Evolutionary conservation across 2,329 filamentous ascomycete species (phyloP).

Genomic region (Aspergillus japonicus): DNA sequence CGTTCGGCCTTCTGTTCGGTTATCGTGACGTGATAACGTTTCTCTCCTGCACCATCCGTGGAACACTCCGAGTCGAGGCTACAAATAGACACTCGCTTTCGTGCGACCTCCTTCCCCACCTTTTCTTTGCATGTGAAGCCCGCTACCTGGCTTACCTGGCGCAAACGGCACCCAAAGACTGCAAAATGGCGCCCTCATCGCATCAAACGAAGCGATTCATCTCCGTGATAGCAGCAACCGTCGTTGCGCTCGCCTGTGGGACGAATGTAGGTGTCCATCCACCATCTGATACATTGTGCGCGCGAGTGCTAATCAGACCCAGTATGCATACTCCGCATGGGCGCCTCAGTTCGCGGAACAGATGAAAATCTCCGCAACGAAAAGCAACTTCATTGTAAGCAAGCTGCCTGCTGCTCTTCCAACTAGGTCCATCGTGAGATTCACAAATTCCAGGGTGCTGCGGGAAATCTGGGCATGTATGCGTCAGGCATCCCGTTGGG

Average conservation of each 20-base stretch:
- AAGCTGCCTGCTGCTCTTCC: conserved; percentile 6
- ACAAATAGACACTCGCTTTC: conserved; percentile 6
- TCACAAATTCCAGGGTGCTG: conserved; percentile 48
- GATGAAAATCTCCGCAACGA: conserved; percentile 82
- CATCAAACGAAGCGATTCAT: conserved; percentile 62
- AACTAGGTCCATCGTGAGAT: neutral
- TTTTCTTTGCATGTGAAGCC: conserved; percentile 4
- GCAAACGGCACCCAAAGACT: conserved; percentile 5
- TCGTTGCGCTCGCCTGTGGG: conserved; percentile 84
- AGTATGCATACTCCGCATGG: conserved; percentile 99
- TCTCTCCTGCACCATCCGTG: conserved; percentile 4
- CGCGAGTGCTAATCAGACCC: conserved; percentile 23
- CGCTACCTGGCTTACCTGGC: neutral
- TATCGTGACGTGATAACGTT: conserved; percentile 10
- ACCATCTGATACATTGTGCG: conserved; percentile 2
- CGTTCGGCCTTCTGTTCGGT: neutral
- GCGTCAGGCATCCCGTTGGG: conserved; percentile 84
- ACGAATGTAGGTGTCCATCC: conserved; percentile 66
- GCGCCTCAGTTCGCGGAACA: conserved; percentile 89
- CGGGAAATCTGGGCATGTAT: conserved; percentile 79
- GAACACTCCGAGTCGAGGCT: neutral
- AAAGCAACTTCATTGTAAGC: conserved; percentile 84
- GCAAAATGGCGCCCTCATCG: conserved; percentile 28
- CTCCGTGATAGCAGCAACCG: conserved; percentile 80
- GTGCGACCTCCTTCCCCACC: conserved; percentile 1